A percentile compares a stretch with the other conserved stretches of the same genome.
Conservation (phyloP, 768 basidiomycete genomes). For the Hypholoma sublateritium region DNA sequence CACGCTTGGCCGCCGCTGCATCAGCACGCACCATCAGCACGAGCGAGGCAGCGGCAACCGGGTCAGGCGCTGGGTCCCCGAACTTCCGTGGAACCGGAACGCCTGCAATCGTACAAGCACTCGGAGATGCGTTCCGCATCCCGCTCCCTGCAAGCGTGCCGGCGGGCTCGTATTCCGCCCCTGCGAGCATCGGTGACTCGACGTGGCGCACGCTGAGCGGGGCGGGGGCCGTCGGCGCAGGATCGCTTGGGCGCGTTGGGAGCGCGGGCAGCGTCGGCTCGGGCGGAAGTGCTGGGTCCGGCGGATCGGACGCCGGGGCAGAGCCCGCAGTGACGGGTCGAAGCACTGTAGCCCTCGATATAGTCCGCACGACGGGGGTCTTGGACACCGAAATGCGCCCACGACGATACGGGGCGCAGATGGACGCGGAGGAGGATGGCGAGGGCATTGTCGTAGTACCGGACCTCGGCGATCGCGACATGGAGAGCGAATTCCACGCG, state of each 20-base stretch:
- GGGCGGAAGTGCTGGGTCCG: background rate
- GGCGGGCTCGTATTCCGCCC: slow-evolving; percentile 34
- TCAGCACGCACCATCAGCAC: background rate
- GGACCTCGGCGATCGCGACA: slow-evolving; percentile 49
- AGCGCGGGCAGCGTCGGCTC: background rate
- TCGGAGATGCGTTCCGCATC: slow-evolving; percentile 62
- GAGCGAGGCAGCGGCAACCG: background rate
- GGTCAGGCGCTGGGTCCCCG: slow-evolving; percentile 6
- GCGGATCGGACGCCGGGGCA: background rate
- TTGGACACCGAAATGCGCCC: background rate
- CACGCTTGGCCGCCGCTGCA: background rate
- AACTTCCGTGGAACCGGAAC: background rate
- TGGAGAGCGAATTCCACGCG: slow-evolving; percentile 59
- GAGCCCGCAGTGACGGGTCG: background rate
- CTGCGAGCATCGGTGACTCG: slow-evolving; percentile 42
- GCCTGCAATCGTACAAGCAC: slow-evolving; percentile 44
- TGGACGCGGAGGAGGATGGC: slow-evolving; percentile 17
- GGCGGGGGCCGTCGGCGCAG: slow-evolving; percentile 3
- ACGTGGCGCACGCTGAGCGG: slow-evolving; percentile 41
- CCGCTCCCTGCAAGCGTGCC: slow-evolving; percentile 19
- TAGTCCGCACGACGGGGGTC: background rate
- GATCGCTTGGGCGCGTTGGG: background rate
- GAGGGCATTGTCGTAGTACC: slow-evolving; percentile 57
- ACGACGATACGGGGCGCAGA: background rate
- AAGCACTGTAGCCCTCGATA: background rate